Base-by-base conservation (phyloP, 2,329 filamentous ascomycete genomes). In the Clonostachys chloroleuca region DNA sequence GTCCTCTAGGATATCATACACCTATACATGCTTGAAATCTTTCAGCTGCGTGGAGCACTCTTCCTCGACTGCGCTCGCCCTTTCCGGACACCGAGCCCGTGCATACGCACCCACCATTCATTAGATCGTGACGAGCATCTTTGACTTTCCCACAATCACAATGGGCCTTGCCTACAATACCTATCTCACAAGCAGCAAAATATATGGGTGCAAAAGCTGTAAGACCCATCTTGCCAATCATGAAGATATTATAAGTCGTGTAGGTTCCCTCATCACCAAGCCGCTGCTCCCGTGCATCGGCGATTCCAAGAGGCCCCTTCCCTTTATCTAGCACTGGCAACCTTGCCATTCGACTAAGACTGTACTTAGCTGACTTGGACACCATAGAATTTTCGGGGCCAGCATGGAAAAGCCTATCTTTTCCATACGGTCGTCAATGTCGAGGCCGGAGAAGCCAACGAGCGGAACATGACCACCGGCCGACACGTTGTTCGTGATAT, bases 381-480 rank as follows among this genome's bases (percentile, higher is more conserved):
- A 12, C 5, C 16, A 34, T 18, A 97, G 91, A 96, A 95, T 73
- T 99, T 99, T 75, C 90, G 94, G 52, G 94, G 94, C 60, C 92
- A 97, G 67, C 92, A 97, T 68, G 94, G 94, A 64, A 97, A 97
- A 73, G 94, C 94, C 47, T 99, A 92, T 70, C 86, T 99, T 55
- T 97, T 99, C 78, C 88, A 92, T 70, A 83, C 68, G 52, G 94
- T 99, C 47, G 94, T 99, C 67, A 99, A 99, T 70, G 80, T 95
- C 64, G 86, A 84, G 54, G 77, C 84, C 42, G 86, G 87, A 56
- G 88, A 95, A 51, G 81, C 92, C n/a, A 86, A 81, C 63, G 94
- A 99, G 72, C 89, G 94, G 55, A 95, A 87, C 72, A 99, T 99
- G 94, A 99, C 94, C 13, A 99, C 94, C 1, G 94, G 94, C 46